Conservation (phyloP, 1,284 basidiomycete species). For the Inonotus hispidus region DNA sequence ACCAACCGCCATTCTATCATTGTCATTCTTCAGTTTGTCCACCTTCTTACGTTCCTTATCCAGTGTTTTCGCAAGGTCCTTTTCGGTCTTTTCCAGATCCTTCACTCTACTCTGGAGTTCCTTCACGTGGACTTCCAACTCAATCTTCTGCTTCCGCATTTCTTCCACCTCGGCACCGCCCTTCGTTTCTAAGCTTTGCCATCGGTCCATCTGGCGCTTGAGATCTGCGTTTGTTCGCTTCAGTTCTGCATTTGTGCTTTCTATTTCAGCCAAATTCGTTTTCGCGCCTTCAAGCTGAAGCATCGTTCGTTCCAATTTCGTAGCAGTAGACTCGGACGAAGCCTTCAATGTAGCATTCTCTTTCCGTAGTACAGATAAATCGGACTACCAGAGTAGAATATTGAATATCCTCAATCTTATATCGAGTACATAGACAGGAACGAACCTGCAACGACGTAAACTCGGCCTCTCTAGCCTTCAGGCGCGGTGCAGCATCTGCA, state of each 20-base stretch:
- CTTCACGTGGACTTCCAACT: slow-evolving; percentile 50
- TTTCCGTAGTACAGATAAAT: slow-evolving; percentile 40
- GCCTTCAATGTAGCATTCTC: slow-evolving; percentile 43
- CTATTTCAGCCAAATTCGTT: slow-evolving; percentile 47
- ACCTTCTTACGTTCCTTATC: slow-evolving; percentile 39
- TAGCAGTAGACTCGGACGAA: slow-evolving; percentile 38
- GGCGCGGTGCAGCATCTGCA: neutral
- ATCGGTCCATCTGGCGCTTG: slow-evolving; percentile 58
- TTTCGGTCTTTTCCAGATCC: slow-evolving; percentile 32
- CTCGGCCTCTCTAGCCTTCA: slow-evolving; percentile 7
- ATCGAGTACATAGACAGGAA: slow-evolving; percentile 3
- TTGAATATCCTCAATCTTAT: slow-evolving; percentile 28
- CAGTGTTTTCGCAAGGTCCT: slow-evolving; percentile 26
- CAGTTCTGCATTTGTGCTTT: slow-evolving; percentile 50
- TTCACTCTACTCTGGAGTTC: slow-evolving; percentile 42
- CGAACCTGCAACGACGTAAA: slow-evolving; percentile 9
- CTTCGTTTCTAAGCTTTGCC: slow-evolving; percentile 59
- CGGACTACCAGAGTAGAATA: slow-evolving; percentile 22
- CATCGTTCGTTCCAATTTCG: slow-evolving; percentile 49
- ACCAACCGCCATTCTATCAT: slow-evolving; percentile 13
- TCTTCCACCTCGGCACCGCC: slow-evolving; percentile 53
- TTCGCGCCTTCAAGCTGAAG: slow-evolving; percentile 54
- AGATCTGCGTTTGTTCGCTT: slow-evolving; percentile 50
- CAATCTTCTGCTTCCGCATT: slow-evolving; percentile 46
- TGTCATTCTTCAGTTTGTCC: slow-evolving; percentile 38